phyloP scores from a whole-genome alignment of 352 stramenopile species.

The Phytophthora hibernalis region DNA sequence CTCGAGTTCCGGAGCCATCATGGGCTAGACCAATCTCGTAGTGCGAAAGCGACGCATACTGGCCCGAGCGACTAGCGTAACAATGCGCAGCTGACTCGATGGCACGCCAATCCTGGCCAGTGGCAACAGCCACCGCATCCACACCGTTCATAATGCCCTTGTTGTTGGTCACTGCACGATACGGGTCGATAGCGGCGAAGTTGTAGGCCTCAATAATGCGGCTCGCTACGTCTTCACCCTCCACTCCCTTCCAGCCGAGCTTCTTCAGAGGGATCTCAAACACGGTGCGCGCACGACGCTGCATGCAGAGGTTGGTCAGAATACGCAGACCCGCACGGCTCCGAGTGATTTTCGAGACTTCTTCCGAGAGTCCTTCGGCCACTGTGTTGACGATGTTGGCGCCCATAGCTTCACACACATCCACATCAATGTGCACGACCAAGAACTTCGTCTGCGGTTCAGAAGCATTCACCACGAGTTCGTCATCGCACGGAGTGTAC shows the following conservation, averaged over 20 bases:
- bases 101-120: conserved; percentile 86
- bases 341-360: conserved; percentile 71
- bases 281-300: conserved; percentile 67
- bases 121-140: conserved; percentile 81
- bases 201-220: conserved; percentile 88
- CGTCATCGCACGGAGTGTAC: conserved; percentile 68
- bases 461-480: conserved; percentile 58
- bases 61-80: conserved; percentile 78
- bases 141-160: conserved; percentile 92
- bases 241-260: conserved; percentile 84
- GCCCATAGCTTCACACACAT: conserved; percentile 91
- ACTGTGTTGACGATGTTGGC: conserved; percentile 92
- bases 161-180: conserved; percentile 89
- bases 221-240: conserved; percentile 72
- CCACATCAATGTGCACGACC: conserved; percentile 88
- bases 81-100: conserved; percentile 87
- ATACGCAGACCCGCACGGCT: conserved; percentile 84
- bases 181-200: conserved; percentile 86
- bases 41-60: conserved; percentile 83
- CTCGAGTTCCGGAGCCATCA: conserved; percentile 43
- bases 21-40: conserved; percentile 62
- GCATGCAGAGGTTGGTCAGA: conserved; percentile 90
- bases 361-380: conserved; percentile 77
- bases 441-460: conserved; percentile 55
- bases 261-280: conserved; percentile 82